These are phyloP conservation scores for Blepharisma japonicum DNA, from an alignment of 73 alveolate species.

Conservation along the genomic window DNA sequence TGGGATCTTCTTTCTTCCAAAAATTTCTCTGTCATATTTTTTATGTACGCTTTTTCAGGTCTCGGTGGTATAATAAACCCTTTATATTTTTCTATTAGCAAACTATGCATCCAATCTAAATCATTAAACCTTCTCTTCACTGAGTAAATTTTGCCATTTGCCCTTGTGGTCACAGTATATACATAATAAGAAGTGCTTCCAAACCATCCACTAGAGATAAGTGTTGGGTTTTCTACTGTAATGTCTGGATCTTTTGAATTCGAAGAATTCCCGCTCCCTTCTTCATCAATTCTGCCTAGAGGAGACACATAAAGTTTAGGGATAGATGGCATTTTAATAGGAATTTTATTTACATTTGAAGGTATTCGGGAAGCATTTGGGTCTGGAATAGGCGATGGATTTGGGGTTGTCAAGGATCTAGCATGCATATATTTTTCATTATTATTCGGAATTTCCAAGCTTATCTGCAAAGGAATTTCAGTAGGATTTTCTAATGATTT, in stretches of 20 bases:
- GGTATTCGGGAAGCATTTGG: too few relatives aligned
- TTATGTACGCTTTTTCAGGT: neutral
- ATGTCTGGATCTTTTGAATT: neutral
- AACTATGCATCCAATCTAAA: constrained; percentile 21
- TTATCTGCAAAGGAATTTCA: too few relatives aligned
- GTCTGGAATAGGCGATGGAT: too few relatives aligned
- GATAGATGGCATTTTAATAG: too few relatives aligned
- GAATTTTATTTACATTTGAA: too few relatives aligned
- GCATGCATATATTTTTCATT: too few relatives aligned
- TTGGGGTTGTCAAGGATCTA: too few relatives aligned
- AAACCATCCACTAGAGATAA: constrained; percentile 10
- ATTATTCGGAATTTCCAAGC: too few relatives aligned
- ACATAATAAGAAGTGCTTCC: constrained; percentile 20
- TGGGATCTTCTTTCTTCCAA: constrained; percentile 14
- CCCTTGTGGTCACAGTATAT: constrained; percentile 3
- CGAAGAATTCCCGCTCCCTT: neutral
- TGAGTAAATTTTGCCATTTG: neutral
- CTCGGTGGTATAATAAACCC: constrained; percentile 21
- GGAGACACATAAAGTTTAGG: too few relatives aligned
- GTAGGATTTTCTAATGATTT: too few relatives aligned
- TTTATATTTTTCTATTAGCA: neutral
- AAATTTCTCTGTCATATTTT: constrained; percentile 2
- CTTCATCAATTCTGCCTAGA: too few relatives aligned
- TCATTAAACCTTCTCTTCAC: constrained; percentile 26
- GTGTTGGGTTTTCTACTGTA: constrained; percentile 21